Evolutionary conservation across 768 basidiomycete species (phyloP), one percentile per base, ranked within the genome.

Genomic region (Stropharia rugosoannulata): DNA sequence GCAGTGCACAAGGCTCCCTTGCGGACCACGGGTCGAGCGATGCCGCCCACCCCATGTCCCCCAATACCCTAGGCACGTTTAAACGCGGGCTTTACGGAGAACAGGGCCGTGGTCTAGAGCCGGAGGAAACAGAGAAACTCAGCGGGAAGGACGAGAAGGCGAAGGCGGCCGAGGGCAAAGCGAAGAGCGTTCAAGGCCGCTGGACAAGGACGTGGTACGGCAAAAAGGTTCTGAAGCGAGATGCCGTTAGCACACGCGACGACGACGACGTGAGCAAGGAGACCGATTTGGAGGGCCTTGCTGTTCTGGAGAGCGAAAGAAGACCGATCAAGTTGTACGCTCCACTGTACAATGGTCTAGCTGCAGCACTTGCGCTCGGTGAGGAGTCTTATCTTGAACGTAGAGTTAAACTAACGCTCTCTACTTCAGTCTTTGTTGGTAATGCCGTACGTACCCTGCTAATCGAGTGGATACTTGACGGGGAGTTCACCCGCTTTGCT

Each of bases 401-500:
- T 22, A 39, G 44, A 58, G 35, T 18, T 5, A 35, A 76, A 44
- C 64, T 73, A 29, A 76, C 80, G 60, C 76, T 68, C 7, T 55
- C 25, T 37, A 44, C 73, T 4, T 54, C 79, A 74, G 82, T 86
- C 36, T 89, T 89, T 63, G 75, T 87, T 11, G 83, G 85, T 0
- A 86, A 82, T 62, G 84, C 84, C 45, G 43, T 87, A 62, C 84
- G 82, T 58, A 81, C 79, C 4, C 66, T 94, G 37, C 57, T 94
- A 8, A 73, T 82, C 52, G 90, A 93, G 68, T 86, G 76, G 55
- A 63, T 78, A 2, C 71, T 92, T n/a, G 93, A 94, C 60, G 75
- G 74, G 43, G 25, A 73, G 0, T 82, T 77, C 58, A 70, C 69
- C 0, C 79, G 91, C 2, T 92, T 95, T 55, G 83, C 78, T 0